Base-by-base conservation (phyloP, 2,329 filamentous ascomycete genomes). In the Clonostachys rosea region DNA sequence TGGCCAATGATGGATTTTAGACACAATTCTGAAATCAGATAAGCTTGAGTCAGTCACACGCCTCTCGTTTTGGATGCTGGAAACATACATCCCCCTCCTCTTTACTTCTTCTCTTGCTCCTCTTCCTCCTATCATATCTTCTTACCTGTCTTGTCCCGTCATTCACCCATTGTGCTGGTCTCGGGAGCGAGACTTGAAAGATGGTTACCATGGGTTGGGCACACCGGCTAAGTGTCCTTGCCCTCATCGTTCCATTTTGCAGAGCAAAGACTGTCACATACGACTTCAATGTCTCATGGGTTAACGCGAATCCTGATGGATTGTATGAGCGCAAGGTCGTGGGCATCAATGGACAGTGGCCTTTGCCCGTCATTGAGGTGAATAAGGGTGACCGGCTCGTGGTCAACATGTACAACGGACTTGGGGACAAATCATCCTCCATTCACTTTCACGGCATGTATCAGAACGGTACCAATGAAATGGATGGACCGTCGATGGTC, bases 321-420 rank as follows among this genome's bases (percentile, higher is more conserved):
- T 69, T 74, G 8, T 75, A 75, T 49, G 71, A 78, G 36, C 76
- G 87, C 33, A 75, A 81, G 14, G 78, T 79, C 5, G 87, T 92
- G 59, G 86, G 86, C 42, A 86, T 94, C 68, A 92, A 94, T 57
- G 80, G 79, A 5, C 63, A 84, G 67, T 90, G 87, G 85, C 89
- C 88, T 3, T 76, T 87, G 45, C 88, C 89, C 1, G 64, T 67
- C 30, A 83, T 90, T 47, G 74, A 78, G 45, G 84, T 78, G 37
- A 75, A 74, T 43, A 68, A 83, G 44, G 84, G 84, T 48, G 85
- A 89, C 58, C 73, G 68, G 17, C 54, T 86, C 44, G 59, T 85
- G 49, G 67, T 86, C 50, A 80, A 81, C 47, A 70, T 79, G 40
- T 64, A 72, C 50, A 87, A 87, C 59, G 65, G 70, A 17, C 69